Evolutionary conservation across 805 yeast species (phyloP).

Genomic region (Lipomyces lipofer): DNA sequence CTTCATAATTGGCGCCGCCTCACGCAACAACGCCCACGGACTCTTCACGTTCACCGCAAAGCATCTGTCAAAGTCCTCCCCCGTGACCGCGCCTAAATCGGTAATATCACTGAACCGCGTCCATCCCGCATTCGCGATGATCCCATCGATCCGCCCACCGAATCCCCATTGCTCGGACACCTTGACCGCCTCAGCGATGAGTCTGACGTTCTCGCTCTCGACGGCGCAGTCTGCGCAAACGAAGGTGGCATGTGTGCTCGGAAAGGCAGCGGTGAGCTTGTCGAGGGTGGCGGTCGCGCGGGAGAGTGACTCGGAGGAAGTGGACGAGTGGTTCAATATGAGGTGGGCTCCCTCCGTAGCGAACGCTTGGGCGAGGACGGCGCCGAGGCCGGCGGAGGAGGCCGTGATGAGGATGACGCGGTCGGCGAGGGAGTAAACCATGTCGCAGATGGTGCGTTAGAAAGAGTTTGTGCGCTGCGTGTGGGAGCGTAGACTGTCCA

Average conservation of each 20-base stretch:
- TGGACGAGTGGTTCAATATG: conserved; percentile 39
- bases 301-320: conserved; percentile 34
- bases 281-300: conserved; percentile 39
- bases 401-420: conserved; percentile 40
- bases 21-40: conserved; percentile 23
- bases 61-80: conserved; percentile 35
- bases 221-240: conserved; percentile 39
- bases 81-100: conserved; percentile 40
- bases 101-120: conserved; percentile 40
- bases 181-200: conserved; percentile 37
- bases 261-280: conserved; percentile 15
- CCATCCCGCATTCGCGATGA: conserved; percentile 46
- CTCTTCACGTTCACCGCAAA: conserved; percentile 30
- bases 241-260: conserved; percentile 30
- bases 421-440: conserved; percentile 33
- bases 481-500: too few species aligned
- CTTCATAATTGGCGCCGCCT: conserved; percentile 9
- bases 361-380: conserved; percentile 40
- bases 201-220: conserved; percentile 30
- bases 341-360: conserved; percentile 43
- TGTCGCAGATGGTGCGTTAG: too few species aligned
- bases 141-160: conserved; percentile 42
- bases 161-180: conserved; percentile 26
- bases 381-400: conserved; percentile 43
- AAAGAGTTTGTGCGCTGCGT: too few species aligned